These are phyloP conservation scores for Bipolaris cookei DNA, from an alignment of 2,329 filamentous ascomycete species.

Conservation along the genomic window DNA sequence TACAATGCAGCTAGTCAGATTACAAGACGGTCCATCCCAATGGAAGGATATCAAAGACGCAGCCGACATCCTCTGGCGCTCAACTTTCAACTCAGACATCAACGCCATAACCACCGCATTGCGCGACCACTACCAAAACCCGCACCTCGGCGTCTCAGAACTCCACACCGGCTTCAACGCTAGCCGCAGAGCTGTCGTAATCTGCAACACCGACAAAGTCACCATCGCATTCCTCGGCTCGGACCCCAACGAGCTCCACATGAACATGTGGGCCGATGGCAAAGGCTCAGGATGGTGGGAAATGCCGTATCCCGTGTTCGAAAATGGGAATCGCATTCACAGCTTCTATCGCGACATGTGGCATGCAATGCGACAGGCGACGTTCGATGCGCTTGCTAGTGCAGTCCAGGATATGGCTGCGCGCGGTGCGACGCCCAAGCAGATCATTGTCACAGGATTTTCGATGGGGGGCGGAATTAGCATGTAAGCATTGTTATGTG, in stretches of 20 bases:
- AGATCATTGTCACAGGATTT: neutral
- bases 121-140: neutral
- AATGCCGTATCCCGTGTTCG: conserved; percentile 16
- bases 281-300: neutral
- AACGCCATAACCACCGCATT: neutral
- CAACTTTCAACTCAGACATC: conserved; percentile 4
- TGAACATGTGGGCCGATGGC: neutral
- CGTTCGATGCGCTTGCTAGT: conserved; percentile 5
- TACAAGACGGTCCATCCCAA: conserved; percentile 8
- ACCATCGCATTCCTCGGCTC: neutral
- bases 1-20: neutral
- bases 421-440: neutral
- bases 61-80: conserved; percentile 8
- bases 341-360: conserved; percentile 22
- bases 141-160: neutral
- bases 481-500: neutral
- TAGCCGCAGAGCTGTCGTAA: neutral
- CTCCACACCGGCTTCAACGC: neutral
- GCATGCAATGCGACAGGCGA: conserved; percentile 14
- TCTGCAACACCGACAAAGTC: neutral
- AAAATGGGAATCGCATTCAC: conserved; percentile 15
- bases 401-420: conserved; percentile 8
- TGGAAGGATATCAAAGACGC: conserved; percentile 14
- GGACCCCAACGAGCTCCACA: neutral
- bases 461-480: neutral